phyloP scores from a whole-genome alignment of 1,139 yeast species.

The Suhomyces bokatorum region DNA sequence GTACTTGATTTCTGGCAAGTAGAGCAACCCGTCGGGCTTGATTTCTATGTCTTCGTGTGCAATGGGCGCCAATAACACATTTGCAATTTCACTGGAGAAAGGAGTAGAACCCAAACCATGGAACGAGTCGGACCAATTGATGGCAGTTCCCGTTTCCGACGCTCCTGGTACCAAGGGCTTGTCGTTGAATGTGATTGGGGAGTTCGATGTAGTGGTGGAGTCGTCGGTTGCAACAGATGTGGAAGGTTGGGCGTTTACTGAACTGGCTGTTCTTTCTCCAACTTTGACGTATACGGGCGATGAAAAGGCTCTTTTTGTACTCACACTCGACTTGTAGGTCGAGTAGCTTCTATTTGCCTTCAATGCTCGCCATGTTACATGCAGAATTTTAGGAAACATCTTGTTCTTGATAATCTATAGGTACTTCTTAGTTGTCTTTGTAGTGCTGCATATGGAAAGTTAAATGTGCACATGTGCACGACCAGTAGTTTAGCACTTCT shows the following conservation, averaged over 20 bases:
- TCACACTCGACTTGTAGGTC: background rate
- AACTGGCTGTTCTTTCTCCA: constrained; percentile 4
- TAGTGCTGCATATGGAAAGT: too few species aligned
- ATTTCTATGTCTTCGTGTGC: constrained; percentile 78
- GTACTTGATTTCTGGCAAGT: constrained; percentile 92
- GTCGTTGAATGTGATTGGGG: constrained; percentile 23
- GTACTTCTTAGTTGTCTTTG: too few species aligned
- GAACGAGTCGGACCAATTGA: constrained; percentile 75
- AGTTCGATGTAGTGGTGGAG: background rate
- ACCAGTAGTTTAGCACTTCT: too few species aligned
- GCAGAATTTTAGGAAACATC: constrained; percentile 1
- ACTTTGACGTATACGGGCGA: constrained; percentile 14
- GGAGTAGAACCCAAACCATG: constrained; percentile 81
- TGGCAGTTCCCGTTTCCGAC: constrained; percentile 17
- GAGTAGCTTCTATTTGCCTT: constrained; percentile 2
- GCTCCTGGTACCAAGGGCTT: constrained; percentile 15
- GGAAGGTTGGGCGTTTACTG: background rate
- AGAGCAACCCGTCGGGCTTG: constrained; percentile 91
- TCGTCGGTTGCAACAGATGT: background rate
- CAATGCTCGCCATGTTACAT: background rate
- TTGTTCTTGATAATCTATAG: background rate
- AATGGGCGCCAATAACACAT: constrained; percentile 59
- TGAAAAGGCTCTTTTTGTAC: constrained; percentile 9
- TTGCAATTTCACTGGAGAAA: constrained; percentile 61
- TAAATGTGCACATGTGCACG: too few species aligned